These are phyloP conservation scores for Falciphora oryzae DNA, from an alignment of 2,329 filamentous ascomycete species.

Conservation along the genomic window DNA sequence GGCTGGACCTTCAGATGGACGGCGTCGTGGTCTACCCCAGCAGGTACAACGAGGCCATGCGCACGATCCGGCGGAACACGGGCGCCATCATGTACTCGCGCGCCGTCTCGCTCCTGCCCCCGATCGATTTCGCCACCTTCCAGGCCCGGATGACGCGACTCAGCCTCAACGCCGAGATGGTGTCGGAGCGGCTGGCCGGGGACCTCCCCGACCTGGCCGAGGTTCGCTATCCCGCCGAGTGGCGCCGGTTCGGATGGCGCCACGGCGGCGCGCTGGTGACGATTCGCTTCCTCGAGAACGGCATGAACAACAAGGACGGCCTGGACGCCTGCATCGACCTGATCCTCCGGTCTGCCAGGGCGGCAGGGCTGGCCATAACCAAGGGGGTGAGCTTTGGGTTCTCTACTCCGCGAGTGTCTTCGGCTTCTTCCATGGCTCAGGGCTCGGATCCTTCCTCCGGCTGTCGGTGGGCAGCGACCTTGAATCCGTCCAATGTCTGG, in stretches of 20 bases:
- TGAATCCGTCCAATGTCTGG: too few relatives aligned
- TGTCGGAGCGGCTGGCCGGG: background rate
- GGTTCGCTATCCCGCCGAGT: conserved; percentile 3
- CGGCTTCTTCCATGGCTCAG: conserved; percentile 3
- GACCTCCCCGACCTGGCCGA: background rate
- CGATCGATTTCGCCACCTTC: background rate
- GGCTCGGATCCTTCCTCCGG: conserved; percentile 7
- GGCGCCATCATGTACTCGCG: conserved; percentile 3
- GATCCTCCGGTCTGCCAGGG: conserved; percentile 2
- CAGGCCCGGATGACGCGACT: background rate
- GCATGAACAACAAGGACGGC: conserved; percentile 7
- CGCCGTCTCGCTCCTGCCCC: conserved; percentile 1
- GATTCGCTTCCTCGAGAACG: conserved; percentile 1
- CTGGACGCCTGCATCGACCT: conserved; percentile 7
- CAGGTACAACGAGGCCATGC: conserved; percentile 1
- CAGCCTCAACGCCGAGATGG: background rate
- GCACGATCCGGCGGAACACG: conserved; percentile 6
- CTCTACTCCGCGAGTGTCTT: background rate
- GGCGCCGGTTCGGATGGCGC: background rate
- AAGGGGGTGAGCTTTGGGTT: conserved; percentile 9
- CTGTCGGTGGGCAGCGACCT: conserved; percentile 7
- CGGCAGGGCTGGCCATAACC: conserved; percentile 5
- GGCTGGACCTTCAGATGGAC: conserved; percentile 8
- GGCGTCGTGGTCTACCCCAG: conserved; percentile 6
- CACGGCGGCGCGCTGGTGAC: conserved; percentile 6